phyloP scores from a whole-genome alignment of 2,329 filamentous ascomycete species.

The Apiospora sp. region DNA sequence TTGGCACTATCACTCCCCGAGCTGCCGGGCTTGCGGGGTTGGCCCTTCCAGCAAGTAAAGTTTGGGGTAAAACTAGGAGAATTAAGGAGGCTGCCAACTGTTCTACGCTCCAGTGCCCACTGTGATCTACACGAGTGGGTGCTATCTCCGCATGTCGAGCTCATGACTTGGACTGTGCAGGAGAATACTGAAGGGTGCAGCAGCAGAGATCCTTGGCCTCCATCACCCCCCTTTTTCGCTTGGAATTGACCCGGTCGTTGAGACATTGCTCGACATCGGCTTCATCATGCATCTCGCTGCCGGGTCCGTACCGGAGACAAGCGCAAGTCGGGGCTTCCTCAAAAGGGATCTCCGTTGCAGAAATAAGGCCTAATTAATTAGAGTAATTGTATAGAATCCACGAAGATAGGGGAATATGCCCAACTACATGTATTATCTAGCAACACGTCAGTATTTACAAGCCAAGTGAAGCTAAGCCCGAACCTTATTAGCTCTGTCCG shows the following conservation, averaged over 20 bases:
- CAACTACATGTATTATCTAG: too few relatives aligned
- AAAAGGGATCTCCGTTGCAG: not conserved
- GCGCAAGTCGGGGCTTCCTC: not conserved
- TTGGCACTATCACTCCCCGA: too few relatives aligned
- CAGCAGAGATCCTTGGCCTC: not conserved
- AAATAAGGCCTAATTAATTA: not conserved
- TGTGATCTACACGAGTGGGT: not conserved
- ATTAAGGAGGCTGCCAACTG: not conserved
- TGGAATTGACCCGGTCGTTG: not conserved
- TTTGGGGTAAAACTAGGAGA: slow-evolving; percentile 3
- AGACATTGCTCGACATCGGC: not conserved
- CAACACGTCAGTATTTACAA: not conserved
- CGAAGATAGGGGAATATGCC: not conserved
- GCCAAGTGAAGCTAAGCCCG: not conserved
- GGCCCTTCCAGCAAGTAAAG: not conserved
- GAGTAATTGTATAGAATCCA: not conserved
- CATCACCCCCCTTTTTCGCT: not conserved
- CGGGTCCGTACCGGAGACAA: not conserved
- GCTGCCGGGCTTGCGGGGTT: too few relatives aligned
- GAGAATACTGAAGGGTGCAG: not conserved
- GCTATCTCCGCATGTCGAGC: not conserved
- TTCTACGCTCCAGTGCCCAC: not conserved
- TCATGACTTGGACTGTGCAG: not conserved
- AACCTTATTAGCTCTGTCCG: not conserved
- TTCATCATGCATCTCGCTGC: not conserved